Evolutionary conservation across 2,329 filamentous ascomycete genomes (phyloP).

Genomic region (Phialemoniopsis sp.): DNA sequence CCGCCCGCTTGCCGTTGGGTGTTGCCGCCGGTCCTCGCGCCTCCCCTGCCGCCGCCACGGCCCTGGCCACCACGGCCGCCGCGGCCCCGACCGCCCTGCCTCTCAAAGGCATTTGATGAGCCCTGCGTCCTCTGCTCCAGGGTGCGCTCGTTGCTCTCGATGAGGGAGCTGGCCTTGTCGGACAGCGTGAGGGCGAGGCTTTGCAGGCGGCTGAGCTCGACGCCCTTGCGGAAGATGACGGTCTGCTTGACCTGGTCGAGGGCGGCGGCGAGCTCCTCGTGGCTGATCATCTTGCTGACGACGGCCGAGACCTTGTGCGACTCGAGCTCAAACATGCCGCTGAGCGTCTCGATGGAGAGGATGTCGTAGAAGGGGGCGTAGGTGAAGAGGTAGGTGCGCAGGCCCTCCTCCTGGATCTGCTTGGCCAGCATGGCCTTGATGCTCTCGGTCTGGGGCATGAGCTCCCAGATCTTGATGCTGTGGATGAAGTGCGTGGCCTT

Average conservation of each 20-base stretch:
- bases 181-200: slow-evolving; percentile 89
- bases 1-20: slow-evolving; percentile 65
- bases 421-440: slow-evolving; percentile 97
- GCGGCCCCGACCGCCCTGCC: slow-evolving; percentile 75
- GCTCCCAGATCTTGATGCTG: slow-evolving; percentile 99
- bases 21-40: slow-evolving; percentile 53
- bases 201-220: slow-evolving; percentile 93
- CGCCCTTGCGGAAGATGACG: slow-evolving; percentile 98
- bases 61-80: slow-evolving; percentile 63
- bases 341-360: slow-evolving; percentile 78
- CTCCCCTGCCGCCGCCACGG: slow-evolving; percentile 57
- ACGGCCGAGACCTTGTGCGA: slow-evolving; percentile 89
- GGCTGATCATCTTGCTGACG: slow-evolving; percentile 98
- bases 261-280: slow-evolving; percentile 94
- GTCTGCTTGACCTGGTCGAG: slow-evolving; percentile 96
- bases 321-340: slow-evolving; percentile 92
- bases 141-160: slow-evolving; percentile 96
- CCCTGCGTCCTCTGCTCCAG: slow-evolving; percentile 96
- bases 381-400: slow-evolving; percentile 97
- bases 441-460: slow-evolving; percentile 87
- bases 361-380: slow-evolving; percentile 99
- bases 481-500: slow-evolving; percentile 91
- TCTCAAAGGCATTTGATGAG: slow-evolving; percentile 90
- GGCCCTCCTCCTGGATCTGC: slow-evolving; percentile 97
- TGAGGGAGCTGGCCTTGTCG: slow-evolving; percentile 93